These are phyloP conservation scores for Rosa chinensis DNA, from an alignment of 306 rosid genomes.

Conservation along the genomic window DNA sequence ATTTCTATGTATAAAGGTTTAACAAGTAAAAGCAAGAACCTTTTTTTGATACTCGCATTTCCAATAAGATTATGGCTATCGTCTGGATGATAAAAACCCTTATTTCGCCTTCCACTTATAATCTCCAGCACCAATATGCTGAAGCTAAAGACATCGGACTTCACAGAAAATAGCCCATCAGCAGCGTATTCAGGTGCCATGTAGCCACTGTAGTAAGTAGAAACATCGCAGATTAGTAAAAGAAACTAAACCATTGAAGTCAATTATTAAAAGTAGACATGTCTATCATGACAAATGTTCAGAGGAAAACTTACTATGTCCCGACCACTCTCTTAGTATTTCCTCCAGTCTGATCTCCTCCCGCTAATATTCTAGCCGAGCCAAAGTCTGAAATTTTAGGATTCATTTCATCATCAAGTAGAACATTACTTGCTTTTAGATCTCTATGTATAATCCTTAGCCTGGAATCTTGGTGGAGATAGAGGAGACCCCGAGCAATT, in stretches of 20 bases:
- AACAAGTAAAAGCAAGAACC: neutral
- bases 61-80: constrained; percentile 45
- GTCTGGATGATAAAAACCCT: constrained; percentile 33
- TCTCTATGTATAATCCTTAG: constrained; percentile 42
- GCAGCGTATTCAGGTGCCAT: constrained; percentile 60
- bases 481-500: constrained; percentile 27
- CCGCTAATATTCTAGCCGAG: constrained; percentile 35
- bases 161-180: constrained; percentile 50
- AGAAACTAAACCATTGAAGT: neutral
- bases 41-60: constrained; percentile 35
- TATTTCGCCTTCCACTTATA: constrained; percentile 47
- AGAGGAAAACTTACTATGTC: constrained; percentile 44
- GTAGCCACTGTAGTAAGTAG: constrained; percentile 43
- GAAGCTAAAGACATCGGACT: constrained; percentile 59
- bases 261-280: neutral
- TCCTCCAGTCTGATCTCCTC: constrained; percentile 41
- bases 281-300: neutral
- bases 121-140: constrained; percentile 53
- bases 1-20: neutral
- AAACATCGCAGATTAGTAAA: neutral
- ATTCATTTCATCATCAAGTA: constrained; percentile 2
- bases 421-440: constrained; percentile 15
- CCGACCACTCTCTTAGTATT: constrained; percentile 51
- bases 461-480: constrained; percentile 35
- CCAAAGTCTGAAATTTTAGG: constrained; percentile 38